Conservation (phyloP, 73 alveolate genomes). For the Tetrahymena malaccensis region DNA sequence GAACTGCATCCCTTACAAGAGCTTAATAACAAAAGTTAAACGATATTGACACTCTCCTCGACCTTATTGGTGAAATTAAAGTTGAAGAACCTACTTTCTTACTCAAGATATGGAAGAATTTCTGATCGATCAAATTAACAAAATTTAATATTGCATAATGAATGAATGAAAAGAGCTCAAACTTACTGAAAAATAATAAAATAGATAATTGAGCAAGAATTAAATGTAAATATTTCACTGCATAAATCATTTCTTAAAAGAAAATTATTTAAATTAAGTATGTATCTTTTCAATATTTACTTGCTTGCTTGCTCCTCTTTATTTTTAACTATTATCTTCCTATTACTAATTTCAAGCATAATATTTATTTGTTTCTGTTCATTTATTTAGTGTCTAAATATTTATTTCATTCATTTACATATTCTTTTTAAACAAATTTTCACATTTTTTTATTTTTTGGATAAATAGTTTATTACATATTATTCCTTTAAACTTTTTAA, state of each 20-base stretch:
- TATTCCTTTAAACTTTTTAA: too few relatives aligned
- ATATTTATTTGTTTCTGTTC: background rate
- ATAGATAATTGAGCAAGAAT: background rate
- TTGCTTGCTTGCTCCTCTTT: background rate
- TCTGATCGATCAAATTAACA: background rate
- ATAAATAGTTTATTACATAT: too few relatives aligned
- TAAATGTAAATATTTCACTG: background rate
- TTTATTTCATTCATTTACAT: background rate
- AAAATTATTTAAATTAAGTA: background rate
- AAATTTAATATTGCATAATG: background rate
- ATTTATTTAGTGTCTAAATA: background rate
- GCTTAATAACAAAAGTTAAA: background rate
- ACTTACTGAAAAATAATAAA: background rate
- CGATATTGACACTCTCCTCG: background rate
- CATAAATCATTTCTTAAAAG: background rate
- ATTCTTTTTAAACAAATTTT: background rate
- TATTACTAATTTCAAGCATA: background rate
- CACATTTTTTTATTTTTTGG: too few relatives aligned
- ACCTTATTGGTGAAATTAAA: background rate
- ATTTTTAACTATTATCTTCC: background rate
- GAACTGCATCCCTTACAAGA: background rate
- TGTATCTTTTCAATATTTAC: background rate
- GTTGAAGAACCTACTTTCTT: background rate
- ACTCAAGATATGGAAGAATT: background rate
- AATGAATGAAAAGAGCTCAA: background rate